These are phyloP conservation scores for Stagonosporopsis chrysanthemi DNA, from an alignment of 2,329 filamentous ascomycete species.

Conservation along the genomic window DNA sequence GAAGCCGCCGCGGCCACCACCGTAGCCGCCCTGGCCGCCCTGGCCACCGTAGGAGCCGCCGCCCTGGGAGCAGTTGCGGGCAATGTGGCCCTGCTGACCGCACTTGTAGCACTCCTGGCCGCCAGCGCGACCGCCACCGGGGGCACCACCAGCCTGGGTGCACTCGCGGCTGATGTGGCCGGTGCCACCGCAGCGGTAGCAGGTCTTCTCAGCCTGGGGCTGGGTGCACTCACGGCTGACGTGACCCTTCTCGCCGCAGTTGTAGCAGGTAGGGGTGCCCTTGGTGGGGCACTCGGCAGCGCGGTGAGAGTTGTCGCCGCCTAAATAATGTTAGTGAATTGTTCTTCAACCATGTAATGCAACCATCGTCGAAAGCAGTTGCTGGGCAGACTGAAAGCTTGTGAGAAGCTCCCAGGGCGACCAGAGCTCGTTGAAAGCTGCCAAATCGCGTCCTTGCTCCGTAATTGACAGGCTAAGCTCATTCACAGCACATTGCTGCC, in stretches of 20 bases:
- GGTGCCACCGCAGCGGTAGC: conserved; percentile 77
- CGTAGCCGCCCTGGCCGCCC: conserved; percentile 48
- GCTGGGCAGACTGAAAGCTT: not conserved
- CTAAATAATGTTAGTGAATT: conserved; percentile 34
- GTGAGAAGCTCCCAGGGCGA: not conserved
- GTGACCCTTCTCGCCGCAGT: conserved; percentile 59
- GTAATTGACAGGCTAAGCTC: not conserved
- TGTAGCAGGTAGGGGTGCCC: conserved; percentile 58
- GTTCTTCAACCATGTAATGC: not conserved
- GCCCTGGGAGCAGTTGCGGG: conserved; percentile 82
- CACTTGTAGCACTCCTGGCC: conserved; percentile 93
- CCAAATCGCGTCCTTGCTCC: not conserved
- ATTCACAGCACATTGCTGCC: not conserved
- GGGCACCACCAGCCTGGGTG: conserved; percentile 60
- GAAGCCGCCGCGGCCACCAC: conserved; percentile 57
- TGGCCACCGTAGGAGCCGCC: conserved; percentile 44
- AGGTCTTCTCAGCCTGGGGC: conserved; percentile 82
- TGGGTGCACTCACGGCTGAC: conserved; percentile 85
- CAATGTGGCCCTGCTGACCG: conserved; percentile 94
- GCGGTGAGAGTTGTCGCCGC: conserved; percentile 59
- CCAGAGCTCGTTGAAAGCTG: not conserved
- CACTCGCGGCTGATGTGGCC: conserved; percentile 95
- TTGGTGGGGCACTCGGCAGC: conserved; percentile 61
- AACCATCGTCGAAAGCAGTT: not conserved
- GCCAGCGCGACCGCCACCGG: conserved; percentile 54